Percentiles rank a stretch among this genome's conserved stretches.
These are phyloP conservation scores for Mortierella sp. DNA, from an alignment of 371 early-diverging fungal genomes.

Conservation along the genomic window DNA sequence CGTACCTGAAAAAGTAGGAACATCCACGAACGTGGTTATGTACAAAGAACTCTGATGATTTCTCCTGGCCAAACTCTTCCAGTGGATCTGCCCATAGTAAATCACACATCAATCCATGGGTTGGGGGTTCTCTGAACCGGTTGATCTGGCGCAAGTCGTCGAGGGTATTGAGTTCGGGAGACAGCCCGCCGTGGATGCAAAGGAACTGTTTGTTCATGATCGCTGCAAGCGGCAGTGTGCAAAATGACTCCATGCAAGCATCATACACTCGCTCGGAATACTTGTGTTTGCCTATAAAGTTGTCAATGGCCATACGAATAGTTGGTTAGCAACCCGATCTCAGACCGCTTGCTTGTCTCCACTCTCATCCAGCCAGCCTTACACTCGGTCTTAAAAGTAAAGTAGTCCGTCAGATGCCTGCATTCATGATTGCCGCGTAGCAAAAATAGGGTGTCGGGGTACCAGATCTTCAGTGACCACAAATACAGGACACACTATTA, in stretches of 20 bases:
- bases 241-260: constrained; percentile 93
- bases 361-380: constrained; percentile 39
- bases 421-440: constrained; percentile 99
- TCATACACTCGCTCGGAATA: constrained; percentile 96
- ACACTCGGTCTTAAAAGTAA: constrained; percentile 98
- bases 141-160: constrained; percentile 91
- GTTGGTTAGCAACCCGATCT: too few relatives aligned
- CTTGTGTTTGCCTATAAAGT: constrained; percentile 82
- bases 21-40: constrained; percentile 92
- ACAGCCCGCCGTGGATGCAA: constrained; percentile 99
- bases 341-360: too few relatives aligned
- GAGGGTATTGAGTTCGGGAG: constrained; percentile 91
- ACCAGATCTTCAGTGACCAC: constrained; percentile 92
- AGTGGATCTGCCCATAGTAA: constrained; percentile 98
- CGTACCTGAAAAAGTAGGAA: constrained; percentile 90
- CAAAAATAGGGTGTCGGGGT: constrained; percentile 91
- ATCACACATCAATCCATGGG: constrained; percentile 97
- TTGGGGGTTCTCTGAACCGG: constrained; percentile 95
- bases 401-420: constrained; percentile 97
- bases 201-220: constrained; percentile 97
- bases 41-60: constrained; percentile 80
- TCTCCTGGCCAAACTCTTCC: constrained; percentile 94
- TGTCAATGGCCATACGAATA: constrained; percentile 7
- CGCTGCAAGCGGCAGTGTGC: constrained; percentile 95
- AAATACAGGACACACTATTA: constrained; percentile 91